phyloP scores from a whole-genome alignment of 2,329 filamentous ascomycete species.

The Clonostachys chloroleuca region DNA sequence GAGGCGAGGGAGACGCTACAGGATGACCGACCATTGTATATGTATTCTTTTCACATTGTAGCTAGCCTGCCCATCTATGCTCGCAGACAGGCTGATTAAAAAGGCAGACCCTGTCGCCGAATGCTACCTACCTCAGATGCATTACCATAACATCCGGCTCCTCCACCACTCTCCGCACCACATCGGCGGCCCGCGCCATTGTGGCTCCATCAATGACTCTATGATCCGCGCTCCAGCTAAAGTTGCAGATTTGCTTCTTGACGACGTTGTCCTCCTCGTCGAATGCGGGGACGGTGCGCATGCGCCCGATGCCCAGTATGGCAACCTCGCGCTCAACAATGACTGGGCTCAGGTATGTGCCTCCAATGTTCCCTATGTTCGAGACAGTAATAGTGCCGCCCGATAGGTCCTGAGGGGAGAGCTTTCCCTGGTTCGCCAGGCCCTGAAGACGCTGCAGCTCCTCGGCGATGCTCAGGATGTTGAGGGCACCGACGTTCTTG shows the following conservation, averaged over 20 bases:
- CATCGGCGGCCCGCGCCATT: slow-evolving; percentile 84
- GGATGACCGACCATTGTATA: not conserved
- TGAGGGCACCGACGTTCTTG: slow-evolving; percentile 73
- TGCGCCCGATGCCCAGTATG: slow-evolving; percentile 83
- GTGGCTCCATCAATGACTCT: slow-evolving; percentile 91
- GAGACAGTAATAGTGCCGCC: slow-evolving; percentile 94
- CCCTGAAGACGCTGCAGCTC: slow-evolving; percentile 72
- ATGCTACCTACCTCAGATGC: slow-evolving; percentile 58
- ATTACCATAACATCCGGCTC: slow-evolving; percentile 84
- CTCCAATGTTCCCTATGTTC: slow-evolving; percentile 94
- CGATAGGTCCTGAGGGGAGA: slow-evolving; percentile 69
- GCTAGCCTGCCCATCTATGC: not conserved
- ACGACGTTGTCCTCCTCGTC: slow-evolving; percentile 55
- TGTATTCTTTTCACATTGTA: not conserved
- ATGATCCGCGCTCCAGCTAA: slow-evolving; percentile 97
- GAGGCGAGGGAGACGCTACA: not conserved
- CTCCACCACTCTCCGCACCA: slow-evolving; percentile 74
- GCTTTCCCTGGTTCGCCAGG: slow-evolving; percentile 69
- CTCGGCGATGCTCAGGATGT: slow-evolving; percentile 71
- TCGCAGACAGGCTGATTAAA: not conserved
- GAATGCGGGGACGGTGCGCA: slow-evolving; percentile 80
- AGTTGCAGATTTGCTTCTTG: slow-evolving; percentile 76
- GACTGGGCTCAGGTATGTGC: slow-evolving; percentile 85
- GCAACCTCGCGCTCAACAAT: slow-evolving; percentile 88
- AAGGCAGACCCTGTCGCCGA: no score